phyloP scores from a whole-genome alignment of 2,329 filamentous ascomycete genomes.

The Ophiostoma perfectum region DNA sequence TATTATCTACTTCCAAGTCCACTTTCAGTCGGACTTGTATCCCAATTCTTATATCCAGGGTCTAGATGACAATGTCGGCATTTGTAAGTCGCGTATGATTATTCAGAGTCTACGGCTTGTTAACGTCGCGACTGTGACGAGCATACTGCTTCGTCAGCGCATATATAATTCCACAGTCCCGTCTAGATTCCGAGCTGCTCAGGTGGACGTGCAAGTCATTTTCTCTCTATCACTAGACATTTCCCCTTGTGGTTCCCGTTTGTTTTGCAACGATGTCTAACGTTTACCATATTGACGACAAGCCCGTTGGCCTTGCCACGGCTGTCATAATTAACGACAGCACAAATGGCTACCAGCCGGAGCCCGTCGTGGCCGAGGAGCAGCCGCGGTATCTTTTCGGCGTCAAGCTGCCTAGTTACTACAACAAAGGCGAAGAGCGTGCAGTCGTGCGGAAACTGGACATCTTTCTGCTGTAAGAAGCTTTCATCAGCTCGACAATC shows the following conservation, averaged over 20 bases:
- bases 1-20: background rate
- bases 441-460: background rate
- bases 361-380: background rate
- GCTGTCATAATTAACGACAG: background rate
- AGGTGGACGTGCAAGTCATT: background rate
- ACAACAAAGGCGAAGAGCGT: background rate
- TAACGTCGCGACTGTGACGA: background rate
- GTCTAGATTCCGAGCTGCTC: background rate
- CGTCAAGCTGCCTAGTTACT: background rate
- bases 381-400: background rate
- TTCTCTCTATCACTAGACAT: no score
- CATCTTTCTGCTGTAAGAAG: background rate
- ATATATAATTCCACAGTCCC: background rate
- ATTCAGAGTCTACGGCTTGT: no score
- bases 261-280: background rate
- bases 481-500: no score
- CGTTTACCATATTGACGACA: background rate
- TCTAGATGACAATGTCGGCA: background rate
- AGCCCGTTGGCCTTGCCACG: background rate
- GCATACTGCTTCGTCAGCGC: background rate
- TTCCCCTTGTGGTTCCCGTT: no score
- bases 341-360: background rate
- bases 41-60: background rate
- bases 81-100: background rate
- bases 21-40: background rate